Conservation (phyloP, 345 rosid species). For the Odontarrhena argentea region DNA sequence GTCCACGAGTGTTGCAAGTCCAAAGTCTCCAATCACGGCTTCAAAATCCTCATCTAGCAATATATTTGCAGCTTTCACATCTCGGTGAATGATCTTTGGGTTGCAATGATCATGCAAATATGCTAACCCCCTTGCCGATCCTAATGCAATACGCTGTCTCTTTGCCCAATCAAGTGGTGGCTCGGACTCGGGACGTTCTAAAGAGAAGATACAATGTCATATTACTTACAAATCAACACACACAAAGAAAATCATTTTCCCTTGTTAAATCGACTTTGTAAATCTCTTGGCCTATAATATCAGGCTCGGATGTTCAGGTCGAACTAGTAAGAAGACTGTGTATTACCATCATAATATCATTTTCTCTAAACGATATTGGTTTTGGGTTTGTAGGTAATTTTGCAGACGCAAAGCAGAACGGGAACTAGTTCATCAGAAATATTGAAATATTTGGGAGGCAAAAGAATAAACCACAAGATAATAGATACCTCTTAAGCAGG, state of each 20-base stretch:
- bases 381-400: background rate
- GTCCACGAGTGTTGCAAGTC: slow-evolving; percentile 90
- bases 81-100: slow-evolving; percentile 95
- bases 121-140: slow-evolving; percentile 89
- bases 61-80: slow-evolving; percentile 95
- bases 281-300: no score
- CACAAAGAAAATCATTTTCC: background rate
- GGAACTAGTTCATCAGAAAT: background rate
- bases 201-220: slow-evolving; percentile 3
- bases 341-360: no score
- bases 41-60: slow-evolving; percentile 90
- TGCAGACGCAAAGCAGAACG: no score
- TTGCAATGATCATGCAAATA: slow-evolving; percentile 94
- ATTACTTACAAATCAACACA: background rate
- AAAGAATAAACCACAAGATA: background rate
- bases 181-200: slow-evolving; percentile 62
- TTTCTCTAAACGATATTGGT: background rate
- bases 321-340: no score
- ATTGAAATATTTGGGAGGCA: background rate
- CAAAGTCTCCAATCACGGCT: slow-evolving; percentile 97
- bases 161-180: slow-evolving; percentile 67
- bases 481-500: slow-evolving; percentile 81
- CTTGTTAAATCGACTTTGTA: no score
- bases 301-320: no score
- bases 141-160: slow-evolving; percentile 75